phyloP scores from a whole-genome alignment of 352 stramenopile genomes.

The Phytophthora ohioensis region DNA sequence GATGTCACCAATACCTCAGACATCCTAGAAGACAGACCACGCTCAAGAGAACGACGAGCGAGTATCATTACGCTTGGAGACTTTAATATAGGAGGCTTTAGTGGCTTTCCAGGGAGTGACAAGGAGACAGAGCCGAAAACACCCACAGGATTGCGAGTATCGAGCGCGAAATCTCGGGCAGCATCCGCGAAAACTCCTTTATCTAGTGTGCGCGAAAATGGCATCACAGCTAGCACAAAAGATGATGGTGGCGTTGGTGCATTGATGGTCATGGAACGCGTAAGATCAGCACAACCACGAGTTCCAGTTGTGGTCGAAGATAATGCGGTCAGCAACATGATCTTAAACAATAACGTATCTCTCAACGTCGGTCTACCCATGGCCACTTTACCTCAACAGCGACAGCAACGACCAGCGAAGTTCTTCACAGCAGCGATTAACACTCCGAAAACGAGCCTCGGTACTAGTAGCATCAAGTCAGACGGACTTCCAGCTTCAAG shows the following conservation, averaged over 20 bases:
- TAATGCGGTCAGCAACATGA: background rate
- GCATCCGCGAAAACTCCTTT: constrained; percentile 22
- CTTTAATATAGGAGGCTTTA: constrained; percentile 32
- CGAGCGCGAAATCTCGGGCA: constrained; percentile 34
- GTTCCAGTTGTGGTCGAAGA: constrained; percentile 28
- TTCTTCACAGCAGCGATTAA: constrained; percentile 8
- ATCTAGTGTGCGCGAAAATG: constrained; percentile 16
- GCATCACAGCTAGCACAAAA: background rate
- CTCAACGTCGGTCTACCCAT: constrained; percentile 10
- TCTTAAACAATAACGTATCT: background rate
- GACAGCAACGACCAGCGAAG: constrained; percentile 13
- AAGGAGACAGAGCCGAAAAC: constrained; percentile 13
- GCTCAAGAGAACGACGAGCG: constrained; percentile 27
- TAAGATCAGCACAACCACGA: constrained; percentile 18
- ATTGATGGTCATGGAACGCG: constrained; percentile 30
- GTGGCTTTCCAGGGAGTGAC: background rate
- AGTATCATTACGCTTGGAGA: constrained; percentile 42
- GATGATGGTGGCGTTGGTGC: constrained; percentile 16
- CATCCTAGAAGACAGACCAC: constrained; percentile 2
- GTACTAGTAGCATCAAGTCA: constrained; percentile 8
- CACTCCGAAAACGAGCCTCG: background rate
- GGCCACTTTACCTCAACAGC: constrained; percentile 2
- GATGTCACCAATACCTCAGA: background rate
- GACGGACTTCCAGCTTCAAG: constrained; percentile 7
- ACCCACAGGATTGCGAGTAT: constrained; percentile 12